These are phyloP conservation scores for Lentinula raphanica DNA, from an alignment of 768 basidiomycete species.

Conservation along the genomic window DNA sequence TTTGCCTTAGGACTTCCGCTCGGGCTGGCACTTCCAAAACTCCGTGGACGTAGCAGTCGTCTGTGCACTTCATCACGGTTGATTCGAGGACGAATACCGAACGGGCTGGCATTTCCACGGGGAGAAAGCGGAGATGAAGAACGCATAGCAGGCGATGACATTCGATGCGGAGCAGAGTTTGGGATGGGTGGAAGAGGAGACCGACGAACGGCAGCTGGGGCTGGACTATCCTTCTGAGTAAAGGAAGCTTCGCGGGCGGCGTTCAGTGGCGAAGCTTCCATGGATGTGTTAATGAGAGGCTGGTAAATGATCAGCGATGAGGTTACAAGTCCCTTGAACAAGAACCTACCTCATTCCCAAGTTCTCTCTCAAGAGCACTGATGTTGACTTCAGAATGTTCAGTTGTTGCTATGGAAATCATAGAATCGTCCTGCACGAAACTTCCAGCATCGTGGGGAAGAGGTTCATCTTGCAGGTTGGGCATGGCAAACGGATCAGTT, in stretches of 20 bases:
- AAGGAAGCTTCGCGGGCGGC: background rate
- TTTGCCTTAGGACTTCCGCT: slow-evolving; percentile 10
- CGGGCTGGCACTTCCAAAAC: slow-evolving; percentile 30
- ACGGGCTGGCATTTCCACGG: background rate
- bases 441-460: slow-evolving; percentile 11
- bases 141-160: slow-evolving; percentile 11
- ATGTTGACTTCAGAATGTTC: slow-evolving; percentile 11
- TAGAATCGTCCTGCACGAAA: slow-evolving; percentile 2
- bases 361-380: slow-evolving; percentile 10
- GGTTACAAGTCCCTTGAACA: background rate
- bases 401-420: background rate
- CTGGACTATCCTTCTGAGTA: background rate
- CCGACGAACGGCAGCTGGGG: slow-evolving; percentile 1
- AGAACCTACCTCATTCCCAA: slow-evolving; percentile 12
- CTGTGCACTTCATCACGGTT: slow-evolving; percentile 39
- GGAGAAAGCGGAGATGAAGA: slow-evolving; percentile 16
- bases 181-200: slow-evolving; percentile 10
- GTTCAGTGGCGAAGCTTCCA: background rate
- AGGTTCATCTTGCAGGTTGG: slow-evolving; percentile 14
- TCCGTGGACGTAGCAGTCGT: slow-evolving; percentile 34
- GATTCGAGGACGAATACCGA: slow-evolving; percentile 28
- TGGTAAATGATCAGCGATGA: background rate
- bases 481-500: slow-evolving; percentile 17
- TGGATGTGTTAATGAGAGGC: slow-evolving; percentile 2
- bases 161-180: slow-evolving; percentile 8